These are phyloP conservation scores for Discostella stelligera DNA, from an alignment of 352 stramenopile genomes.

Conservation along the genomic window DNA sequence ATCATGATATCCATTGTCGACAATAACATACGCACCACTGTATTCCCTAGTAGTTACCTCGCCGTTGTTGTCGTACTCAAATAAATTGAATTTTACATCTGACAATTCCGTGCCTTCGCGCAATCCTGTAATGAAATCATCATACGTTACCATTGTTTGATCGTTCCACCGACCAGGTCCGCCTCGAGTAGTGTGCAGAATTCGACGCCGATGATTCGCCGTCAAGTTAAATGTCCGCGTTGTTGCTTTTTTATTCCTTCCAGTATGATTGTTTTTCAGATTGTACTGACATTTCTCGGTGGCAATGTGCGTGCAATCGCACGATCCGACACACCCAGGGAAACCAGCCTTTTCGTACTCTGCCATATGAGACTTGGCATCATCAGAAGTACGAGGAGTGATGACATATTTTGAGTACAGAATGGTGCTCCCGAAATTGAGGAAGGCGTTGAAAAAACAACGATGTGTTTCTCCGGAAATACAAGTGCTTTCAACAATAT, in stretches of 20 bases:
- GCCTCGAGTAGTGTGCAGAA: too few species aligned
- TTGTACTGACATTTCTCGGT: background rate
- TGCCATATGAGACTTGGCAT: background rate
- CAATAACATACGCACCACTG: constrained; percentile 15
- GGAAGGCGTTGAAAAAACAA: constrained; percentile 19
- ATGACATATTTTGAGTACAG: constrained; percentile 8
- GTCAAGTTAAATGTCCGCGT: constrained; percentile 3
- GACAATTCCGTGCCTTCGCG: background rate
- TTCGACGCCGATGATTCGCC: too few species aligned
- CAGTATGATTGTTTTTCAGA: background rate
- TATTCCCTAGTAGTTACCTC: constrained; percentile 15
- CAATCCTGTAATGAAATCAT: constrained; percentile 5
- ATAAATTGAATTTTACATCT: background rate
- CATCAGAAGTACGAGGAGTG: background rate
- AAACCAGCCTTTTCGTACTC: constrained; percentile 7
- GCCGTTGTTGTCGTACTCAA: background rate
- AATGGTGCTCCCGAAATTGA: constrained; percentile 1
- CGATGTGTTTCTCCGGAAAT: constrained; percentile 8
- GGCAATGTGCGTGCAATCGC: constrained; percentile 2
- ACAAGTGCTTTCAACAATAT: constrained; percentile 12
- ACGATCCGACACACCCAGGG: constrained; percentile 6
- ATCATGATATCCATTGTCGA: constrained; percentile 13
- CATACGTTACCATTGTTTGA: constrained; percentile 18
- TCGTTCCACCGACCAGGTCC: too few species aligned
- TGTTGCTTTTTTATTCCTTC: background rate